Percentiles rank a stretch among this genome's conserved stretches.
phyloP scores from a whole-genome alignment of 306 rosid species.

The Begonia masoniana region DNA sequence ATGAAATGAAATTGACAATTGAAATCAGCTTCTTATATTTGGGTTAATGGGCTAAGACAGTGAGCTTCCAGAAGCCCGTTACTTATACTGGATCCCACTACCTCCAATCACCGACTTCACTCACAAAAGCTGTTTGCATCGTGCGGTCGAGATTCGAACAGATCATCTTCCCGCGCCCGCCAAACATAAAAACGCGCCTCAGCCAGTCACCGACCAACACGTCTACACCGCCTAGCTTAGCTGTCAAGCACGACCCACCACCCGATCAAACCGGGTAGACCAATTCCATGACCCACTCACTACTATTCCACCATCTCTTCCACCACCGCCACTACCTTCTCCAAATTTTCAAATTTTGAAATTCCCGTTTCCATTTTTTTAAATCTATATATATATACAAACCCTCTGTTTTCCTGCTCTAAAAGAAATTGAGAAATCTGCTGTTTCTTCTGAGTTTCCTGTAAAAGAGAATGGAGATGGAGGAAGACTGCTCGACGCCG shows the following conservation, averaged over 20 bases:
- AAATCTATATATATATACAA: neutral
- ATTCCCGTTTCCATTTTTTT: neutral
- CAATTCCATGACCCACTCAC: neutral
- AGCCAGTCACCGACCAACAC: neutral
- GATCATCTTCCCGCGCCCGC: neutral
- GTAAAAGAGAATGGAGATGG: slow-evolving; percentile 12
- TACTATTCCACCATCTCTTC: too few species aligned
- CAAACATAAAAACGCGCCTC: neutral
- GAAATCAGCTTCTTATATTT: too few species aligned
- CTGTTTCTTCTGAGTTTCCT: neutral
- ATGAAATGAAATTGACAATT: too few species aligned
- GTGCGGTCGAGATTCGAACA: neutral
- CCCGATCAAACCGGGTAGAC: neutral
- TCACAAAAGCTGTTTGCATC: neutral
- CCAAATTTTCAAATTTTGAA: neutral
- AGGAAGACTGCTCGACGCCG: slow-evolving; percentile 51
- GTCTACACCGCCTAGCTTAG: neutral
- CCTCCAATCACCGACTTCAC: too few species aligned
- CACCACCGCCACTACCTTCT: neutral
- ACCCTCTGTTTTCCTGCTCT: neutral
- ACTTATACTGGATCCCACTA: too few species aligned
- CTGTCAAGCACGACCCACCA: slow-evolving; percentile 3
- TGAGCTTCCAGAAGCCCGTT: too few species aligned
- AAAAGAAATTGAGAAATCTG: neutral
- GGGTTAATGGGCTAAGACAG: too few species aligned